These are phyloP conservation scores for Saksenaea oblongispora DNA, from an alignment of 371 early-diverging fungal genomes.

Conservation along the genomic window DNA sequence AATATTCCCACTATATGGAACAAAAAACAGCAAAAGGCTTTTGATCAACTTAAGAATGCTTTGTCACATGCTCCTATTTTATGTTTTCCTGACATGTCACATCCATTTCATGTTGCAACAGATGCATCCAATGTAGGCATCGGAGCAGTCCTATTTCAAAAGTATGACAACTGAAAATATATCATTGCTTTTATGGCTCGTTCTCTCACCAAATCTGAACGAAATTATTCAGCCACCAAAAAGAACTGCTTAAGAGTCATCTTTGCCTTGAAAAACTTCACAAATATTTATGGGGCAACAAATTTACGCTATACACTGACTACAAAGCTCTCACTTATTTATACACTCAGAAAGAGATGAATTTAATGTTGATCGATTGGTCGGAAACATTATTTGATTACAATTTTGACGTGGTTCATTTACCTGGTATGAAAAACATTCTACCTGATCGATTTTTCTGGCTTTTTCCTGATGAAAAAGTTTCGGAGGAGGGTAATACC, in stretches of 20 bases:
- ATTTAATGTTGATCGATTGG: constrained; percentile 25
- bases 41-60: constrained; percentile 10
- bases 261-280: constrained; percentile 30
- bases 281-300: constrained; percentile 26
- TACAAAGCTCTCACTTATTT: constrained; percentile 15
- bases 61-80: constrained; percentile 7
- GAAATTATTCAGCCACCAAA: constrained; percentile 14
- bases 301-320: constrained; percentile 11
- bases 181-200: constrained; percentile 26
- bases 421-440: constrained; percentile 21
- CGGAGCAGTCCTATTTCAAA: constrained; percentile 35
- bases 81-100: constrained; percentile 22
- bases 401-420: constrained; percentile 24
- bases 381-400: constrained; percentile 23
- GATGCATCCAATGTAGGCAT: constrained; percentile 46
- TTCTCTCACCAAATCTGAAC: constrained; percentile 11
- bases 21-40: constrained; percentile 5
- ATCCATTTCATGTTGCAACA: constrained; percentile 34
- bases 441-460: constrained; percentile 22
- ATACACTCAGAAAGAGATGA: constrained; percentile 17
- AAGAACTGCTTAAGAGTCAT: constrained; percentile 15
- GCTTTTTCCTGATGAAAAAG: constrained; percentile 14
- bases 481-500: constrained; percentile 16
- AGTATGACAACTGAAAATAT: neutral
- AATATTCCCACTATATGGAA: constrained; percentile 10